Base-by-base conservation (phyloP, 768 basidiomycete species). In the Mycena alexandri region DNA sequence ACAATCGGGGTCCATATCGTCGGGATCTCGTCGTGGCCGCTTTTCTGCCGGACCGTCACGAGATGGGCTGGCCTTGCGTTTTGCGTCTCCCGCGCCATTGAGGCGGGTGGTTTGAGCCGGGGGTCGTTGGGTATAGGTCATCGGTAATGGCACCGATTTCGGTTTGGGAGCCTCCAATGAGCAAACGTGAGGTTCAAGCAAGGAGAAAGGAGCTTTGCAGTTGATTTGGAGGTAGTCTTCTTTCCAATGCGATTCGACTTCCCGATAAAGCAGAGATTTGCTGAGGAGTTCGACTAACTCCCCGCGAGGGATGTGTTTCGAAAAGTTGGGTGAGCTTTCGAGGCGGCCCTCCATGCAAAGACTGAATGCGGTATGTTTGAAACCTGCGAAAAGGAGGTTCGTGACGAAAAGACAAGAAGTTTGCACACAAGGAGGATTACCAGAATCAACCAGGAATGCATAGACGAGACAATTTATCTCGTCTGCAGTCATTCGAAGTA, bases 391-490 rank as follows among this genome's bases (percentile, higher is more conserved):
- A 59, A 5, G 38, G 38, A 38, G 34, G 71, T 65, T 51, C 47
- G 61, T 66, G 72, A 71, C 41, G 17, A 22, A 41, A 43, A 12
- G 19, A 56, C 19, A 19, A 56, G 53, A 51, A 60, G 36, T 29
- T 42, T 13, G 22, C 21, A 38, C 34, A 53, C n/a, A 59, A 61
- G 21, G 57, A 43, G 54, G 73, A 68, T 41, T 70, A 93, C 93
- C 93, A 41, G 93, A 93, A 72, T 95, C 94, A 71, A 90, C 83
- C 70, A 95, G 88, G 74, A 94, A 95, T 2, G 94, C 86, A 77
- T 95, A 89, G 52, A 95, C 90, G 68, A 95, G 87, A 73, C 90
- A 93, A 76, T 95, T 95, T 67, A 95, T 84, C 75, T 95, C 92
- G 71, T 94, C 93, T 42, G 93, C 90, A 44, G 89, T 87, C 69